Evolutionary conservation across 1,284 basidiomycete genomes (phyloP), one percentile per base, ranked within the genome.

Genomic region (Marasmius fiardii): DNA sequence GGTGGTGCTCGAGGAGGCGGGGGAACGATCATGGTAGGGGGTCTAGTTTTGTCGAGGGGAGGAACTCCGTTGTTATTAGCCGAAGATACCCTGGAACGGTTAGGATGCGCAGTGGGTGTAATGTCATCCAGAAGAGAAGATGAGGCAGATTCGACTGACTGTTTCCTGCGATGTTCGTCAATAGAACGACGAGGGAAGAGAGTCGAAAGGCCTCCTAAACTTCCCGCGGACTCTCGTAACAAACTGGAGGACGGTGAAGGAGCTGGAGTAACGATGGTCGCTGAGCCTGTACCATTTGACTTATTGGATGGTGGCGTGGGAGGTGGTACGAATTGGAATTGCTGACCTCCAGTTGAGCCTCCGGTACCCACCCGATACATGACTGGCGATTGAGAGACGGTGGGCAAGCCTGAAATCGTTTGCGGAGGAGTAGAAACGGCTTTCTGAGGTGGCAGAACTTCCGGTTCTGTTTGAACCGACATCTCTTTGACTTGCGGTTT

Each of bases 1-100:
- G 93, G 93, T 0, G 90, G 93, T 59, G 79, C 77, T 57, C 83
- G 82, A 8, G 92, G 92, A 0, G 93, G 93, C 6, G 92, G 93
- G 1, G 92, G 92, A 5, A 95, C 74, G 55, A 84, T 76, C 86
- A 95, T 93, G 68, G 84, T 90, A 0, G 92, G 93, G 14, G 93
- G 92, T 53, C 84, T 83, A 12, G 88, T 81, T 71, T 86, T 90
- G 71, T 94, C 92, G n/a, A 90, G 67, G 16, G 70, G 64, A 12
- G 73, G 65, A 47, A 65, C 63, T 28, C 69, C 69, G 8, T 67
- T 66, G 18, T 20, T 53, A 48, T 54, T 56, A 6, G 51, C 51
- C 26, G 82, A 83, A n/a, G 79, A 72, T 20, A 82, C 82, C 44
- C 86, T 81, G n/a, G 83, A 76, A 21, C 87, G 68, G 44, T 60